These are phyloP conservation scores for Alternaria metachromatica DNA, from an alignment of 2,329 filamentous ascomycete species.

Conservation along the genomic window DNA sequence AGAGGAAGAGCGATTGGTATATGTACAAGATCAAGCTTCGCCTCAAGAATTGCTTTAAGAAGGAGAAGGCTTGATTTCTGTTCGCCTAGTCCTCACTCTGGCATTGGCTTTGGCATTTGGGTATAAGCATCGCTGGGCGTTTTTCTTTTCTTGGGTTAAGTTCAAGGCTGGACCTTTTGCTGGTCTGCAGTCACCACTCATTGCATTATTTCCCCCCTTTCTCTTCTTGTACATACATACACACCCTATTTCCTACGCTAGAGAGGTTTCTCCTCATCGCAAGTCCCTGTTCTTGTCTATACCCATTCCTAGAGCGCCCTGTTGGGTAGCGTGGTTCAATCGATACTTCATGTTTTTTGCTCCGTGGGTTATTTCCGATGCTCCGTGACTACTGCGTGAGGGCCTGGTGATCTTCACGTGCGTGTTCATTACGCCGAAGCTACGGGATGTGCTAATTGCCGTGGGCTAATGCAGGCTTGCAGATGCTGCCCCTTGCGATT, in stretches of 20 bases:
- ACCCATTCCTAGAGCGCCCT: background rate
- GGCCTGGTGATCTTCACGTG: background rate
- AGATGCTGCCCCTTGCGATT: background rate
- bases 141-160: background rate
- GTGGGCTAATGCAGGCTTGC: background rate
- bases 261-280: background rate
- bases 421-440: background rate
- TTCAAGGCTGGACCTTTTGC: background rate
- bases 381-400: background rate
- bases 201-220: background rate
- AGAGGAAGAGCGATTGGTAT: constrained; percentile 21
- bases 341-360: background rate
- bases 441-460: background rate
- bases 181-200: background rate
- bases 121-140: background rate
- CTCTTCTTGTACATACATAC: background rate
- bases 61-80: constrained; percentile 11
- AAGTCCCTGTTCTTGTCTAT: background rate
- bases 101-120: background rate
- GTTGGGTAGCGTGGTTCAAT: background rate
- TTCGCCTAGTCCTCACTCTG: background rate
- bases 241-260: background rate
- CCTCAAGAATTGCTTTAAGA: constrained; percentile 17
- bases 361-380: background rate
- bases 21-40: constrained; percentile 23